Evolutionary conservation across 176 grass and related monocot genomes (phyloP).

Genomic region (Carex littledalei): DNA sequence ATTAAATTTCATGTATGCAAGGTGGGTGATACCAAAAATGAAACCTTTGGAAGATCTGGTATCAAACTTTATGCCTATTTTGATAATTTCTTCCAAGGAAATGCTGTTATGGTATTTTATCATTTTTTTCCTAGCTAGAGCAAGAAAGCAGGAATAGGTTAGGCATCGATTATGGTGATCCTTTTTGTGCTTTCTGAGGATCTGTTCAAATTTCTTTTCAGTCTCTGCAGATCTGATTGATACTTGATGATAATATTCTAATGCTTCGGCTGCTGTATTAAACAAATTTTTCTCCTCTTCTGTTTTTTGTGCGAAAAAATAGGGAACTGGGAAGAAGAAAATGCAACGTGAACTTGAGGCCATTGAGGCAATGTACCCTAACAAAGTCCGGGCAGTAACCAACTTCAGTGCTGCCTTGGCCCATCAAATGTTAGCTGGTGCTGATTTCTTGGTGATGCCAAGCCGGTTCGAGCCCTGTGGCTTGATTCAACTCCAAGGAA

Average conservation of each 20-base stretch:
- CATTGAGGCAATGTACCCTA: conserved; percentile 50
- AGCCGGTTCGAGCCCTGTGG: conserved; percentile 93
- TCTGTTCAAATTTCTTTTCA: background rate
- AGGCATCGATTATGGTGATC: background rate
- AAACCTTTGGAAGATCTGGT: background rate
- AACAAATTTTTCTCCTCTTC: background rate
- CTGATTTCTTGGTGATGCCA: conserved; percentile 64
- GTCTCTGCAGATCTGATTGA: background rate
- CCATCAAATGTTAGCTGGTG: conserved; percentile 85
- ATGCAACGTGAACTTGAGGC: conserved; percentile 48
- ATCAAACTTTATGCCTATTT: background rate
- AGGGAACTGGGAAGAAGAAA: conserved; percentile 93
- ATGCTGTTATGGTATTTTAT: background rate
- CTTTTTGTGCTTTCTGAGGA: background rate
- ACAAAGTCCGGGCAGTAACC: conserved; percentile 57
- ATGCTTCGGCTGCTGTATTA: background rate
- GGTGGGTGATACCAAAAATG: background rate
- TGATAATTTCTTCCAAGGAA: background rate
- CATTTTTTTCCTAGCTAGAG: background rate
- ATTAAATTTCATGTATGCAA: background rate
- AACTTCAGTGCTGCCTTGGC: conserved; percentile 82
- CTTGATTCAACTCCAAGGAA: conserved; percentile 90
- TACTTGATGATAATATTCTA: conserved; percentile 5
- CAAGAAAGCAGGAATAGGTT: background rate
- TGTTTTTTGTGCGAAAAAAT: conserved; percentile 5